Evolutionary conservation across 176 grass and related monocot species (phyloP).

Genomic region (bread wheat (Triticum aestivum)): IWGSC_CS_RefSeq_v2.1 NC_057799.1:564400156-564400655

Average conservation of each 20-base stretch:
- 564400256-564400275: background rate
- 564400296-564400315: background rate
- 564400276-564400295: slow-evolving; percentile 11
- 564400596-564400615: slow-evolving; percentile 21
- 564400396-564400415: background rate
- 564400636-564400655: slow-evolving; percentile 98
- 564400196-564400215: slow-evolving; percentile 59
- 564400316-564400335: slow-evolving; percentile 64
- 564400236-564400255: slow-evolving; percentile 63
- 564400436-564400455: too few relatives aligned
- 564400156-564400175: background rate
- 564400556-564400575: slow-evolving; percentile 7
- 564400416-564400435: background rate
- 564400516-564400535: slow-evolving; percentile 19
- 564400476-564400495: slow-evolving; percentile 61
- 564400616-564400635: slow-evolving; percentile 83
- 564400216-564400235: slow-evolving; percentile 78
- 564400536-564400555: slow-evolving; percentile 22
- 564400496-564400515: slow-evolving; percentile 18
- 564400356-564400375: slow-evolving; percentile 89
- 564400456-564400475: slow-evolving; percentile 76
- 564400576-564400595: slow-evolving; percentile 21
- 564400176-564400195: slow-evolving; percentile 91
- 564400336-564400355: slow-evolving; percentile 41
- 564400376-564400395: slow-evolving; percentile 28